Conservation (phyloP, 441 rosid genomes). For the Theobroma grandiflorum region DNA sequence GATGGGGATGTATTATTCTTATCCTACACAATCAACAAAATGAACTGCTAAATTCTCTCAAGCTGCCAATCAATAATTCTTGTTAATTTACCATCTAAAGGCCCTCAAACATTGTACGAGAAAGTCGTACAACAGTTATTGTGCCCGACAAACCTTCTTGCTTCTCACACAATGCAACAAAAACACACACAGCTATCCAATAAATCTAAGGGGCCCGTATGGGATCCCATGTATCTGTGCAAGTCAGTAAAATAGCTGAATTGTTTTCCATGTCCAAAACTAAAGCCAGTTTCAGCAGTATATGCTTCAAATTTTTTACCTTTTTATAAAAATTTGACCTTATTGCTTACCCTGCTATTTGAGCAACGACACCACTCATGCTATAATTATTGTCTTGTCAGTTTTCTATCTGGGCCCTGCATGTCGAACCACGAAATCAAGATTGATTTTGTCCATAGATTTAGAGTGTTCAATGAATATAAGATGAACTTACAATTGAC, state of each 20-base stretch:
- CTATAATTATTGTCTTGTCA: slow-evolving; percentile 48
- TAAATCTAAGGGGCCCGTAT: slow-evolving; percentile 34
- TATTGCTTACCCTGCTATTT: slow-evolving; percentile 21
- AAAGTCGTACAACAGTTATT: slow-evolving; percentile 10
- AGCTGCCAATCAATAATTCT: slow-evolving; percentile 40
- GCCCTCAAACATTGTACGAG: slow-evolving; percentile 33
- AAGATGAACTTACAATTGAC: slow-evolving; percentile 22
- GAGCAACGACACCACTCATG: slow-evolving; percentile 26
- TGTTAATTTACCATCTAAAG: slow-evolving; percentile 26
- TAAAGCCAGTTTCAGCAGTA: slow-evolving; percentile 24
- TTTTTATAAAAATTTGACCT: neutral
- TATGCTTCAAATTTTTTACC: neutral
- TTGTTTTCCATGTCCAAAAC: slow-evolving; percentile 25
- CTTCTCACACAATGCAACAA: slow-evolving; percentile 19
- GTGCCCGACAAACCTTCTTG: slow-evolving; percentile 29
- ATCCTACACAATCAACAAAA: slow-evolving; percentile 11
- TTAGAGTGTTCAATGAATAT: slow-evolving; percentile 23
- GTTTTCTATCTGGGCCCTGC: slow-evolving; percentile 46
- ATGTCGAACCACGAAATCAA: slow-evolving; percentile 42
- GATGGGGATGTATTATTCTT: slow-evolving; percentile 14
- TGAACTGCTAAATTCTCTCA: slow-evolving; percentile 25
- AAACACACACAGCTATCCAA: slow-evolving; percentile 29
- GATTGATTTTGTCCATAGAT: slow-evolving; percentile 33
- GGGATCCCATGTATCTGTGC: neutral
- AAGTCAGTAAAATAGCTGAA: slow-evolving; percentile 23